Evolutionary conservation across 192 early-diverging fungal species (phyloP), one percentile per base, ranked within the genome.

Genomic region (Phlyctochytrium arcticum): DNA sequence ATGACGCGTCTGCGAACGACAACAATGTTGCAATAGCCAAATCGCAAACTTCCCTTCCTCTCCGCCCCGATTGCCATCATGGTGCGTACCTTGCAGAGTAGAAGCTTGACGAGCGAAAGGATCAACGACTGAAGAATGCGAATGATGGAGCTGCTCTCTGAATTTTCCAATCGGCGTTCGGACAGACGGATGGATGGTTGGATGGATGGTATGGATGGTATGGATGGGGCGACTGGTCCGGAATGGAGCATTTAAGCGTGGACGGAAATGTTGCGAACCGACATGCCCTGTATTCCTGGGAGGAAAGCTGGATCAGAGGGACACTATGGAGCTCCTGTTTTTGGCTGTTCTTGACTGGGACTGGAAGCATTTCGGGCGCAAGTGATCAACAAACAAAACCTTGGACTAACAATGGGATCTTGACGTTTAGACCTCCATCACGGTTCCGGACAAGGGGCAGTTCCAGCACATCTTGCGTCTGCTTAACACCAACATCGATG

Each of bases 381-480:
- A n/a, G n/a, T n/a, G n/a, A n/a, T n/a, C n/a, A n/a, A n/a, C n/a
- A n/a, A n/a, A n/a, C n/a, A n/a, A n/a, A n/a, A n/a, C n/a, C n/a
- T n/a, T n/a, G n/a, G n/a, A n/a, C n/a, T n/a, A n/a, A n/a, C n/a
- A n/a, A n/a, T n/a, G n/a, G n/a, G n/a, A n/a, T n/a, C n/a, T n/a
- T n/a, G n/a, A 15, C 36, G 15, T 26, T 24, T 37, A 69, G 67
- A 37, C 67, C 49, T 61, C 67, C 67, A 60, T 69, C 31, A 60
- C 57, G 6, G 67, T 69, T 37, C 67, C 67, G 24, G 67, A 69
- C 67, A 69, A 92, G 87, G 87, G 84, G 76, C 86, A 89, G 77
- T 98, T 98, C 88, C 92, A 92, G 83, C 89, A 91, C 87, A 98
- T 98, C 85, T 78, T 94, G 70, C 95, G 95, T 96, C 88, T 98